Evolutionary conservation across 2,329 filamentous ascomycete species (phyloP).

Genomic region (Hypoxylon sp.): DNA sequence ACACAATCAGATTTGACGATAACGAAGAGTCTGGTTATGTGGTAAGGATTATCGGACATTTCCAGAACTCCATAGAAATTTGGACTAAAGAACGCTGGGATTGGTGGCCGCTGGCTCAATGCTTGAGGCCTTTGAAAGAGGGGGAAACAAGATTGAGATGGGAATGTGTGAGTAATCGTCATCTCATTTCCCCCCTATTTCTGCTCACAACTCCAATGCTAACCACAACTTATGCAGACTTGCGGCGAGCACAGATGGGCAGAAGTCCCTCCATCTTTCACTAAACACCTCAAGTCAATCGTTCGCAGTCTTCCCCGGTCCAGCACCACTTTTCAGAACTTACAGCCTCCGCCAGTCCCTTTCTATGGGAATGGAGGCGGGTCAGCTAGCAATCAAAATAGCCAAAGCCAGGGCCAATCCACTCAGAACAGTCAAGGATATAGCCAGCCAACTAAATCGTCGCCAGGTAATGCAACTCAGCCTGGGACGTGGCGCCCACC

Average conservation of each 20-base stretch:
- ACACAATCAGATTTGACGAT: neutral
- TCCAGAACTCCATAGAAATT: conserved; percentile 1
- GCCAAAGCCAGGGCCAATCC: neutral
- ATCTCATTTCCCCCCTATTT: neutral
- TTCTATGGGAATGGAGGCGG: neutral
- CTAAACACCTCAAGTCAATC: conserved; percentile 12
- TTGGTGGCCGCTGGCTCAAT: conserved; percentile 13
- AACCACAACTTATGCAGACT: conserved; percentile 3
- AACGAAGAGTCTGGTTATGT: neutral
- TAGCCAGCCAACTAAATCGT: neutral
- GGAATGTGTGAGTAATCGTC: conserved; percentile 7
- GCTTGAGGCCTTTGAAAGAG: neutral
- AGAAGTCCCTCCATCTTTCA: conserved; percentile 5
- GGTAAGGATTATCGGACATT: neutral
- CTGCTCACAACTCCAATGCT: neutral
- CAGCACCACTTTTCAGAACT: neutral
- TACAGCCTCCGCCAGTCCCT: neutral
- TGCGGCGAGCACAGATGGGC: conserved; percentile 17
- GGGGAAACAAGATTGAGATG: conserved; percentile 14
- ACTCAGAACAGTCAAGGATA: neutral
- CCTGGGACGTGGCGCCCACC: neutral
- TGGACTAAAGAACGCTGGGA: conserved; percentile 18
- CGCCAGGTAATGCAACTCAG: neutral
- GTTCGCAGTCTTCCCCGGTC: conserved; percentile 4
- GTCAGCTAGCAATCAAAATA: neutral